A percentile compares a stretch with the other conserved stretches of the same genome.
Conservation (phyloP, 2,329 filamentous ascomycete species). For the Hypocreales sp. region DNA sequence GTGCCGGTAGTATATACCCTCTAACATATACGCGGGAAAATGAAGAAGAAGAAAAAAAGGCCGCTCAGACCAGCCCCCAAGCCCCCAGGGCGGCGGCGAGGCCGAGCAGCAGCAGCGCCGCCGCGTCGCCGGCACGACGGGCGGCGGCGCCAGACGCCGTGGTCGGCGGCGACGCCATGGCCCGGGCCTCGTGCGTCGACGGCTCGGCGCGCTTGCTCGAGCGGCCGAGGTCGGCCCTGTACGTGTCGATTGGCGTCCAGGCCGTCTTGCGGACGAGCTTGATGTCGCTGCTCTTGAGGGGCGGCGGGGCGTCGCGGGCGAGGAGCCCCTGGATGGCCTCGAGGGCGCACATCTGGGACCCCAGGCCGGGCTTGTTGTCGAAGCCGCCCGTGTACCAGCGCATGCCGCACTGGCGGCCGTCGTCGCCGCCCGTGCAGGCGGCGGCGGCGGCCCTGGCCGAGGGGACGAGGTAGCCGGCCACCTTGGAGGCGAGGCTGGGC, state of each 20-base stretch:
- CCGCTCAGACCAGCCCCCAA: too few species aligned
- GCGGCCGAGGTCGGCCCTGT: too few species aligned
- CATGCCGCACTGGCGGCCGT: slow-evolving; percentile 40
- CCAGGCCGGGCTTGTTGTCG: slow-evolving; percentile 39
- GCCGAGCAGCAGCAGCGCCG: too few species aligned
- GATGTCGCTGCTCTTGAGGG: slow-evolving; percentile 31
- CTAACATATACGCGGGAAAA: too few species aligned
- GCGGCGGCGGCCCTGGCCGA: slow-evolving; percentile 39
- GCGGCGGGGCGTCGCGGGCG: slow-evolving; percentile 23
- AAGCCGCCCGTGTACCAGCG: slow-evolving; percentile 45
- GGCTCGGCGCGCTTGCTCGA: too few species aligned
- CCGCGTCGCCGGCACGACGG: too few species aligned
- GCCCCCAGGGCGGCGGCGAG: too few species aligned
- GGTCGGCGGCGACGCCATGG: too few species aligned
- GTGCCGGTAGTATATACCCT: too few species aligned
- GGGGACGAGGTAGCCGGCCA: slow-evolving; percentile 31
- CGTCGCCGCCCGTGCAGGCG: slow-evolving; percentile 39
- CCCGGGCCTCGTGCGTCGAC: too few species aligned
- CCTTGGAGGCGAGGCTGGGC: slow-evolving; percentile 31
- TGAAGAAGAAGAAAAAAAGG: too few species aligned
- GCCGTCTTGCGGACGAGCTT: slow-evolving; percentile 21
- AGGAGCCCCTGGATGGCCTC: slow-evolving; percentile 48
- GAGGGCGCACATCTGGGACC: slow-evolving; percentile 49
- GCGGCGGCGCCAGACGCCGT: too few species aligned
- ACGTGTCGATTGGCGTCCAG: slow-evolving; percentile 8